phyloP scores from a whole-genome alignment of 2,329 filamentous ascomycete genomes.

The Blastomyces silverae region DNA sequence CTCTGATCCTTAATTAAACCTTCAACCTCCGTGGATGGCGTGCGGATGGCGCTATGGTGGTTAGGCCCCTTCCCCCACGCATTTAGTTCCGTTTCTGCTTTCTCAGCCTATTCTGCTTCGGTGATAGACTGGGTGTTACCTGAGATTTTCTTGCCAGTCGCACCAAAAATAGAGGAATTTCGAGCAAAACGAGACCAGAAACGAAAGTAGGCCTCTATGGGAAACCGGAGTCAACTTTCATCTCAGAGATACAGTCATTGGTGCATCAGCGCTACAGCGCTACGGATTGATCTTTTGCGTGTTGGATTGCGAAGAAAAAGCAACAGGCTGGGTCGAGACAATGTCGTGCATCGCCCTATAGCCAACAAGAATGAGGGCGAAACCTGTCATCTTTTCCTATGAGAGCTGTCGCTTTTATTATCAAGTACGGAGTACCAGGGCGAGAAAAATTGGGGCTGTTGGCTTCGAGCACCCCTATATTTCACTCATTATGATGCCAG shows the following conservation, averaged over 20 bases:
- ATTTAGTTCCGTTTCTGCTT: conserved; percentile 3
- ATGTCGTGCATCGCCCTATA: not conserved
- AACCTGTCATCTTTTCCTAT: not conserved
- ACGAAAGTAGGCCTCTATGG: not conserved
- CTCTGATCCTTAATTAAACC: conserved; percentile 39
- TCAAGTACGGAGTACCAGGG: not conserved
- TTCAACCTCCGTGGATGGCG: conserved; percentile 19
- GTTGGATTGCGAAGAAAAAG: not conserved
- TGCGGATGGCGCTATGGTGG: conserved; percentile 1
- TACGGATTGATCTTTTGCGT: not conserved
- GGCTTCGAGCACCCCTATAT: not conserved
- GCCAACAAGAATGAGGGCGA: not conserved
- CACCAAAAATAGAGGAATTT: not conserved
- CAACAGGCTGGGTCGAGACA: not conserved
- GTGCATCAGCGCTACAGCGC: not conserved
- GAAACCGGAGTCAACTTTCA: not conserved
- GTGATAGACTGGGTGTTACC: not conserved
- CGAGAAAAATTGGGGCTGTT: not conserved
- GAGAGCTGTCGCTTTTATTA: not conserved
- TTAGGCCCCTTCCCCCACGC: conserved; percentile 3
- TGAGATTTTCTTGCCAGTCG: not conserved
- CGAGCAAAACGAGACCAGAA: not conserved
- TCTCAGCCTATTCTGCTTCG: not conserved
- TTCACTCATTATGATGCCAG: not conserved
- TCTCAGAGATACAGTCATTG: not conserved